Evolutionary conservation across 305 asterid species (phyloP).

Genomic region (Solanum chacoense): DNA sequence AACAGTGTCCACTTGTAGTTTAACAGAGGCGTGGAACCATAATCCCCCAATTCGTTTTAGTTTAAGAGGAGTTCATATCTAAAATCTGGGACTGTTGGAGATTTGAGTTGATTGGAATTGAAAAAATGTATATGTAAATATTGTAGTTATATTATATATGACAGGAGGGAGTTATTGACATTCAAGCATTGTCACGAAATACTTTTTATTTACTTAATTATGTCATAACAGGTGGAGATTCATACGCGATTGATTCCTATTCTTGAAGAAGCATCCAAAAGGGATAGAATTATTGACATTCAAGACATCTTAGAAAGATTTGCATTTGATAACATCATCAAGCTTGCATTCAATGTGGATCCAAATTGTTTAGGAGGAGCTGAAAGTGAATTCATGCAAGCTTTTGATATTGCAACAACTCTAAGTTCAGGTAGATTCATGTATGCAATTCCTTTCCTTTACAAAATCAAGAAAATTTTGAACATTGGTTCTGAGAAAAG

Average conservation of each 20-base stretch:
- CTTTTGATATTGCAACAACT: slow-evolving; percentile 55
- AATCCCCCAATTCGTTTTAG: not conserved
- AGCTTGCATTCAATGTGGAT: slow-evolving; percentile 54
- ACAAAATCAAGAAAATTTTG: slow-evolving; percentile 28
- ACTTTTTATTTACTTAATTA: not conserved
- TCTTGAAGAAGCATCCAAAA: slow-evolving; percentile 20
- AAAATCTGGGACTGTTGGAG: not conserved
- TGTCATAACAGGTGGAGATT: slow-evolving; percentile 17
- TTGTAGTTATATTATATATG: not conserved
- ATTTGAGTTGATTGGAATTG: no score
- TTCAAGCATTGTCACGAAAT: not conserved
- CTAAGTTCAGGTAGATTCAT: slow-evolving; percentile 57
- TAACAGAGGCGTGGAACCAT: not conserved
- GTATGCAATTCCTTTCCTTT: slow-evolving; percentile 31
- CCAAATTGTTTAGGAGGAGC: slow-evolving; percentile 55
- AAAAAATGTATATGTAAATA: not conserved
- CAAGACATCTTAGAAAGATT: slow-evolving; percentile 61
- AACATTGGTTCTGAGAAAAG: slow-evolving; percentile 47
- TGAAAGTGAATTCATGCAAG: slow-evolving; percentile 50
- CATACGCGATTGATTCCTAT: slow-evolving; percentile 36
- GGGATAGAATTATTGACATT: slow-evolving; percentile 21
- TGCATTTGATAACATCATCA: slow-evolving; percentile 58
- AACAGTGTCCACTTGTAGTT: not conserved
- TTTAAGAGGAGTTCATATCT: not conserved
- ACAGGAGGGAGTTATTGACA: not conserved